A percentile compares a stretch with the other conserved stretches of the same genome.
Evolutionary conservation across 805 yeast genomes (phyloP).

Genomic region (Ogataea methylovora): DNA sequence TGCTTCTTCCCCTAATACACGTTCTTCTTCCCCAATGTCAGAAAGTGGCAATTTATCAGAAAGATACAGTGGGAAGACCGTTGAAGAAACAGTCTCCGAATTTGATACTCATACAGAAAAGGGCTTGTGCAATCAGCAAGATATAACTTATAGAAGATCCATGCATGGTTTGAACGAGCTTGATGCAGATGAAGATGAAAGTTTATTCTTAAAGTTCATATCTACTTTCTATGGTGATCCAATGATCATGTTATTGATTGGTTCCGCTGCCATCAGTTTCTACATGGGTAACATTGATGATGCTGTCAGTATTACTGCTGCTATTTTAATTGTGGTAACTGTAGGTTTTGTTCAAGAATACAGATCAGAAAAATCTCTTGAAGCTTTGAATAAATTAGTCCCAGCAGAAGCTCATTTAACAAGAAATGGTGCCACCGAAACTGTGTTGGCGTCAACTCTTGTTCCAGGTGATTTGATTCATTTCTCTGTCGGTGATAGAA

Average conservation of each 20-base stretch:
- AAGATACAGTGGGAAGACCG: conserved; percentile 50
- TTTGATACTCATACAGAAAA: conserved; percentile 49
- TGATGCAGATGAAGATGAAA: conserved; percentile 68
- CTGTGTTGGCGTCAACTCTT: conserved; percentile 76
- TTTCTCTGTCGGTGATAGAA: conserved; percentile 86
- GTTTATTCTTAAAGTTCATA: conserved; percentile 61
- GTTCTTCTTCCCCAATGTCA: not conserved
- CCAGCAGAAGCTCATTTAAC: conserved; percentile 96
- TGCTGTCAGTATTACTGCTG: conserved; percentile 88
- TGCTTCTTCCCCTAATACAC: not conserved
- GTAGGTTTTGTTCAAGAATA: conserved; percentile 98
- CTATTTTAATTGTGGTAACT: conserved; percentile 86
- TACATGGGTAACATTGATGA: conserved; percentile 96
- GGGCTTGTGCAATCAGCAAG: conserved; percentile 68
- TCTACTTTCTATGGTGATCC: conserved; percentile 87
- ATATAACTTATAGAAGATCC: conserved; percentile 61
- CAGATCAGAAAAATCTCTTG: conserved; percentile 88
- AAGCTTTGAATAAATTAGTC: conserved; percentile 85
- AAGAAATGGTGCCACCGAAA: conserved; percentile 68
- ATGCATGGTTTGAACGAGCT: conserved; percentile 81
- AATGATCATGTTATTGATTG: conserved; percentile 77
- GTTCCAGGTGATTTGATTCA: conserved; percentile 96
- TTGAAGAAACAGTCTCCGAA: conserved; percentile 56
- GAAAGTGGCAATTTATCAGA: conserved; percentile 33
- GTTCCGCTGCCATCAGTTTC: conserved; percentile 81